Percentiles rank a stretch among this genome's conserved stretches.
These are phyloP conservation scores for Lomentospora prolificans DNA, from an alignment of 2,329 filamentous ascomycete species.

Conservation along the genomic window DNA sequence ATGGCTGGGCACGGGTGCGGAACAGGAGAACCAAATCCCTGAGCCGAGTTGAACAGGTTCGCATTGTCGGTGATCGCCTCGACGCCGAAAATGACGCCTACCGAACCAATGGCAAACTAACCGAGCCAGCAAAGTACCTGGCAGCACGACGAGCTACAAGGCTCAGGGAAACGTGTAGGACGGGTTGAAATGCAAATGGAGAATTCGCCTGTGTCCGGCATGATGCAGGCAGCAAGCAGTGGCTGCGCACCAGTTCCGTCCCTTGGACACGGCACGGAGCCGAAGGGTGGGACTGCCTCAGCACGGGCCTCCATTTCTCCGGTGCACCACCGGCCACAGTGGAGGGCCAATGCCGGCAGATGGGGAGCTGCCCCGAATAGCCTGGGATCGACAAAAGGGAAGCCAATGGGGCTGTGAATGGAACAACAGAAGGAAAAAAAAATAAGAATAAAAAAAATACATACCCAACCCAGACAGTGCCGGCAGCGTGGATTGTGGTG, in stretches of 20 bases:
- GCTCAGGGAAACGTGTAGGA: background rate
- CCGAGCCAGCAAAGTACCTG: background rate
- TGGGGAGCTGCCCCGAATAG: no score
- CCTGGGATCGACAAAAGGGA: no score
- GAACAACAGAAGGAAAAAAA: background rate
- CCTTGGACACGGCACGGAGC: background rate
- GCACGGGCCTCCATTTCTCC: background rate
- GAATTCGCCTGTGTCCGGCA: background rate
- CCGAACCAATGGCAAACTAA: background rate
- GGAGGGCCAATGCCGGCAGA: background rate
- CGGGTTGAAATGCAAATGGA: background rate
- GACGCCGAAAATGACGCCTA: background rate
- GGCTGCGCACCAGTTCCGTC: background rate
- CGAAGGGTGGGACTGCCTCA: background rate
- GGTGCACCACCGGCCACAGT: background rate
- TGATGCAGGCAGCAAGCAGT: background rate
- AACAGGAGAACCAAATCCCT: background rate
- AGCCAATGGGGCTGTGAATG: no score
- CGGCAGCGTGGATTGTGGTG: conserved; percentile 21
- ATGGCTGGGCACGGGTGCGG: background rate
- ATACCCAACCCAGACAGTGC: conserved; percentile 27
- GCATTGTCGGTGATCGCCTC: background rate
- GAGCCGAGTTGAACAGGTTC: background rate
- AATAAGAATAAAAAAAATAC: conserved; percentile 9
- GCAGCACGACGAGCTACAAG: background rate